Conservation (phyloP, 2,329 filamentous ascomycete genomes). For the Colletotrichum horii region DNA sequence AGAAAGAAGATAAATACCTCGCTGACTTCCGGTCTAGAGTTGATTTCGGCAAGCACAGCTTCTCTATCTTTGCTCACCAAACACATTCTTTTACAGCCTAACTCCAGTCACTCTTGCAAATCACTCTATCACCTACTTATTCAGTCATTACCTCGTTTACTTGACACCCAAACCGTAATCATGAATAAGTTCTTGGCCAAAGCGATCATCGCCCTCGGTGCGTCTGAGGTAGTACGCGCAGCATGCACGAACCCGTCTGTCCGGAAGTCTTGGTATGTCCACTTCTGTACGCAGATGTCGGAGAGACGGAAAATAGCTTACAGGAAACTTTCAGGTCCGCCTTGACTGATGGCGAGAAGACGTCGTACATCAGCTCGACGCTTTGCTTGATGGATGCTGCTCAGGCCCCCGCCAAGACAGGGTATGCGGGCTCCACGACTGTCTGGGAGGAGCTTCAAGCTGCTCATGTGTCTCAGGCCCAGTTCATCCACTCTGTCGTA, state of each 20-base stretch:
- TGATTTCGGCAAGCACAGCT: background rate
- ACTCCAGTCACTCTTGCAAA: background rate
- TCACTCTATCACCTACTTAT: background rate
- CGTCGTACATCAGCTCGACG: background rate
- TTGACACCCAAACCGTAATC: background rate
- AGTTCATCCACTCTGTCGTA: conserved; percentile 19
- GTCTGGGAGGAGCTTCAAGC: conserved; percentile 18
- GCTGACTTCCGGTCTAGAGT: background rate
- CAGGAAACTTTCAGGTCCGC: background rate
- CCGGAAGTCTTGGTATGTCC: background rate
- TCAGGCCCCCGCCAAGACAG: conserved; percentile 1
- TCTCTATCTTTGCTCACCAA: background rate
- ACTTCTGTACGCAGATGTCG: background rate
- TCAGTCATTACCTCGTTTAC: background rate
- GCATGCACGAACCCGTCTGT: background rate
- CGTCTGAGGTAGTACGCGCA: background rate
- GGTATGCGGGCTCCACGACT: conserved; percentile 2
- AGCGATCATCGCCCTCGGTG: background rate
- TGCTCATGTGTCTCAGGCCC: conserved; percentile 10
- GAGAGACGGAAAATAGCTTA: background rate
- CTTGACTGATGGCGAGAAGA: background rate
- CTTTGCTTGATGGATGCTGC: conserved; percentile 15
- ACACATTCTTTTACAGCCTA: background rate
- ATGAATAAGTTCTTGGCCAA: background rate
- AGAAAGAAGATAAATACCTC: background rate